Percentiles rank a stretch among this genome's conserved stretches.
Conservation (phyloP, 495 filamentous ascomycete species). For the Sporormia fimetaria region DNA sequence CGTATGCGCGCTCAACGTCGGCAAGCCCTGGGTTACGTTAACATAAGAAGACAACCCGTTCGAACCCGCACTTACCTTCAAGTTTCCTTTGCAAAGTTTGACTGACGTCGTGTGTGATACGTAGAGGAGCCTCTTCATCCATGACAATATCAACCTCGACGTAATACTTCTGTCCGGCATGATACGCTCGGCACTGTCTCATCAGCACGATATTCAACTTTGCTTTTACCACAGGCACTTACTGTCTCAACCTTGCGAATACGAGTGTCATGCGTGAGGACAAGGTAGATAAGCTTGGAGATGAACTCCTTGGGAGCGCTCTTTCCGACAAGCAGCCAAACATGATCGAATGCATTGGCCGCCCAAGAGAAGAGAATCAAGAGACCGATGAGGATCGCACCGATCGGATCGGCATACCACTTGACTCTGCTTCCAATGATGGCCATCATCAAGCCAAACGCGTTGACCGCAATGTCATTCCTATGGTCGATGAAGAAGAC, state of each 20-base stretch:
- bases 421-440: slow-evolving; percentile 41
- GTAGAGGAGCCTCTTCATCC: slow-evolving; percentile 40
- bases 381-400: slow-evolving; percentile 44
- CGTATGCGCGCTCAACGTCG: slow-evolving; percentile 46
- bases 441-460: slow-evolving; percentile 45
- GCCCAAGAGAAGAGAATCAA: slow-evolving; percentile 46
- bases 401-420: slow-evolving; percentile 47
- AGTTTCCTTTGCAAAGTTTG: slow-evolving; percentile 45
- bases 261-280: slow-evolving; percentile 42
- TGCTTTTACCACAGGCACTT: too few relatives aligned
- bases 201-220: slow-evolving; percentile 8
- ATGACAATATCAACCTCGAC: slow-evolving; percentile 50
- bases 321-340: slow-evolving; percentile 47
- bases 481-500: slow-evolving; percentile 47
- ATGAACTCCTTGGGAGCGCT: slow-evolving; percentile 43
- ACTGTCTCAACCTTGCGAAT: slow-evolving; percentile 45
- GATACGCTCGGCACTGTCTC: slow-evolving; percentile 38
- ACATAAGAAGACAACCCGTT: neutral
- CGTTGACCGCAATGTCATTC: slow-evolving; percentile 46
- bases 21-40: slow-evolving; percentile 29
- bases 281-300: slow-evolving; percentile 47
- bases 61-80: slow-evolving; percentile 28
- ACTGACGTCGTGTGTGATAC: slow-evolving; percentile 44
- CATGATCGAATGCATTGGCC: slow-evolving; percentile 44
- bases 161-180: slow-evolving; percentile 45